These are phyloP conservation scores for Botrytis deweyae DNA, from an alignment of 2,329 filamentous ascomycete genomes.

Conservation along the genomic window DNA sequence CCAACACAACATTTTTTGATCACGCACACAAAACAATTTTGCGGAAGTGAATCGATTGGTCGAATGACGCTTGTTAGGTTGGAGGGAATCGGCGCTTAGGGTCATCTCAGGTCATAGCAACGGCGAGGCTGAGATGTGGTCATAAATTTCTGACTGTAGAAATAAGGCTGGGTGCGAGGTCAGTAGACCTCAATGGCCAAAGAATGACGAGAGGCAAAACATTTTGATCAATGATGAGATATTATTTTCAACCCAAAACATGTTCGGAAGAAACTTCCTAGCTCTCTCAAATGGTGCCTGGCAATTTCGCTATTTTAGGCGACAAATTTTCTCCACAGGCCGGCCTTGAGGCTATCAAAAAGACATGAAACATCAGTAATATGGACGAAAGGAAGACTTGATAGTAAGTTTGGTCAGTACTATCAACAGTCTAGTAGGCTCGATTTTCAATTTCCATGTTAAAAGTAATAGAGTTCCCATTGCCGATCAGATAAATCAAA, in stretches of 20 bases:
- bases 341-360: no score
- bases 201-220: background rate
- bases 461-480: background rate
- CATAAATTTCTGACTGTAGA: background rate
- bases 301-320: background rate
- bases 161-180: conserved; percentile 5
- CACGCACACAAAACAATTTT: background rate
- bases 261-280: background rate
- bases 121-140: conserved; percentile 10
- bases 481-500: background rate
- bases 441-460: background rate
- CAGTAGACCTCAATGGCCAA: background rate
- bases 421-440: background rate
- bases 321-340: background rate
- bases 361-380: background rate
- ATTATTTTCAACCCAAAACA: background rate
- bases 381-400: background rate
- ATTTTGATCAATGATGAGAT: background rate
- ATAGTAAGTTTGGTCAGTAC: background rate
- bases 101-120: background rate
- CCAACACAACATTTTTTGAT: background rate
- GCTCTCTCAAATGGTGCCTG: background rate
- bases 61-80: background rate
- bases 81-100: background rate
- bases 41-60: background rate